phyloP scores from a whole-genome alignment of 2,329 filamentous ascomycete species.

The Dactylellina cionopaga region DNA sequence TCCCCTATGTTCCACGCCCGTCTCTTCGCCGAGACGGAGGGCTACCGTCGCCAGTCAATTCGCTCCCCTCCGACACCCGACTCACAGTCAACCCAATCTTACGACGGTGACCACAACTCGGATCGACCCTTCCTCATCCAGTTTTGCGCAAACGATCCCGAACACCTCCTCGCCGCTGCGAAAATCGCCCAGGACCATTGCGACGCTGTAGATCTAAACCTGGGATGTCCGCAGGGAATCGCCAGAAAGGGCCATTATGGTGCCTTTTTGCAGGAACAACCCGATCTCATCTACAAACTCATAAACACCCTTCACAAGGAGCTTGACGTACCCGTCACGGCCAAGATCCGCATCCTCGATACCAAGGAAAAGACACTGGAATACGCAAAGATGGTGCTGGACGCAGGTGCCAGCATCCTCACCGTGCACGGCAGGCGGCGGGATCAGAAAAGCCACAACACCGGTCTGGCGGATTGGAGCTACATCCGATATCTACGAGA shows the following conservation, averaged over 20 bases:
- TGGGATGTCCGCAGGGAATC: conserved; percentile 96
- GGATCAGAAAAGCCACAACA: conserved; percentile 96
- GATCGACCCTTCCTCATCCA: conserved; percentile 95
- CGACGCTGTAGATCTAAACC: conserved; percentile 93
- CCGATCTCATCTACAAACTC: conserved; percentile 80
- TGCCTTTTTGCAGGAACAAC: conserved; percentile 93
- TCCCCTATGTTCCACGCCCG: conserved; percentile 96
- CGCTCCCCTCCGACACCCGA: conserved; percentile 59
- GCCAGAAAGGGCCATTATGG: conserved; percentile 91
- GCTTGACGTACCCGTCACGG: conserved; percentile 85
- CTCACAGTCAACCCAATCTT: conserved; percentile 63
- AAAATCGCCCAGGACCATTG: conserved; percentile 83
- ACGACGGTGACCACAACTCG: conserved; percentile 79
- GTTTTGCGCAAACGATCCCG: conserved; percentile 89
- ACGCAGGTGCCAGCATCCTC: conserved; percentile 88
- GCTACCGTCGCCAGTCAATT: conserved; percentile 83
- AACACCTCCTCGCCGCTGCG: conserved; percentile 82
- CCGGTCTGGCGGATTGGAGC: conserved; percentile 91
- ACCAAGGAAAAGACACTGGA: conserved; percentile 84
- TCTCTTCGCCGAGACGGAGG: conserved; percentile 79
- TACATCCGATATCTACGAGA: conserved; percentile 83
- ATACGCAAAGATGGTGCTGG: conserved; percentile 87
- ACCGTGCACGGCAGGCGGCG: conserved; percentile 88
- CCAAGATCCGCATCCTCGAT: conserved; percentile 91
- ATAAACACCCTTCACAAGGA: conserved; percentile 83